phyloP scores from a whole-genome alignment of 176 grass and related monocot species.

The Saccharum officinarum region DNA sequence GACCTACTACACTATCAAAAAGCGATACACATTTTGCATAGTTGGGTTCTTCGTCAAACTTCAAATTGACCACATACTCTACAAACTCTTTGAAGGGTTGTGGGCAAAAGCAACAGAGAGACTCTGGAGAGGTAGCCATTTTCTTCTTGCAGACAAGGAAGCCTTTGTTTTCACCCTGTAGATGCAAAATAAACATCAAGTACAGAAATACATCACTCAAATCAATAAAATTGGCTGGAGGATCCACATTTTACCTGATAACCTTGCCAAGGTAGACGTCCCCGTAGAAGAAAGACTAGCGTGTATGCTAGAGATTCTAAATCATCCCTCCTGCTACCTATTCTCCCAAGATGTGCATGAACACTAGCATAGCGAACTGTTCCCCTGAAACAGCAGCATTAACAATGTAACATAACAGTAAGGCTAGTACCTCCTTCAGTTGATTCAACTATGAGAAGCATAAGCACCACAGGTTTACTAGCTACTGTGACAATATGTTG shows the following conservation, averaged over 20 bases:
- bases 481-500: slow-evolving; percentile 14
- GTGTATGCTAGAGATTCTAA: slow-evolving; percentile 99
- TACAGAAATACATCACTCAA: slow-evolving; percentile 27
- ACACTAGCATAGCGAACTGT: slow-evolving; percentile 98
- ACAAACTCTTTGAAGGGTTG: slow-evolving; percentile 88
- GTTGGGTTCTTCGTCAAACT: slow-evolving; percentile 98
- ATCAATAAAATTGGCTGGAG: neutral
- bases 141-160: slow-evolving; percentile 99
- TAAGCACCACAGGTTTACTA: neutral
- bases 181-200: slow-evolving; percentile 11
- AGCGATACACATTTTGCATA: slow-evolving; percentile 96
- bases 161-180: slow-evolving; percentile 95
- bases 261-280: slow-evolving; percentile 98
- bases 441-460: slow-evolving; percentile 29
- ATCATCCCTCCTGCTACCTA: slow-evolving; percentile 96
- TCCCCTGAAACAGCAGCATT: slow-evolving; percentile 62
- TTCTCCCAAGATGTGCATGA: slow-evolving; percentile 97
- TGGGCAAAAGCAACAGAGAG: slow-evolving; percentile 83
- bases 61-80: slow-evolving; percentile 98
- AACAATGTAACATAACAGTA: slow-evolving; percentile 25
- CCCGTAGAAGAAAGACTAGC: slow-evolving; percentile 90
- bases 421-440: slow-evolving; percentile 19
- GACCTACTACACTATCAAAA: slow-evolving; percentile 90
- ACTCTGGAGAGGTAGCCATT: slow-evolving; percentile 95
- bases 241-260: slow-evolving; percentile 65